Percentiles rank a stretch among this genome's conserved stretches.
Evolutionary conservation across 129 eudicot species (phyloP).

Genomic region (Flaveria trinervia): DNA sequence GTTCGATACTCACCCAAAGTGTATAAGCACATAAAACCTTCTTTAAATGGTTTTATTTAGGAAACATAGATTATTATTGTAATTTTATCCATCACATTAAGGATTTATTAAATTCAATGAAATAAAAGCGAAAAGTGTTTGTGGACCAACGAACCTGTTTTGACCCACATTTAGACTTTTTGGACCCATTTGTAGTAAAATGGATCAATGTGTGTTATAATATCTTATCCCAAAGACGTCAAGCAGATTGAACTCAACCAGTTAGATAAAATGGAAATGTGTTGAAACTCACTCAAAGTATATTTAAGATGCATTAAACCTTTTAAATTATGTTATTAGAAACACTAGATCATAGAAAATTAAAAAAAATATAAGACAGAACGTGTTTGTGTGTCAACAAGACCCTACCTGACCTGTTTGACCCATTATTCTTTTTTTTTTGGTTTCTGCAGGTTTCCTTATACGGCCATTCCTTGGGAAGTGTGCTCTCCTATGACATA

Average conservation of each 20-base stretch:
- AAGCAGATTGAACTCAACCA: neutral
- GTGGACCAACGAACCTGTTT: neutral
- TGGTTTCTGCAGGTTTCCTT: constrained; percentile 69
- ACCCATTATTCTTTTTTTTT: neutral
- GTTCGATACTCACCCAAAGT: neutral
- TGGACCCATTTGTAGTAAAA: neutral
- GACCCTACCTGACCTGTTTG: neutral
- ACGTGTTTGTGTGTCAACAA: neutral
- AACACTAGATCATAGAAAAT: neutral
- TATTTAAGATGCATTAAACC: neutral
- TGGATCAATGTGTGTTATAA: neutral
- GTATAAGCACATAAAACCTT: neutral
- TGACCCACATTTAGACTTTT: neutral
- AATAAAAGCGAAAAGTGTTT: neutral
- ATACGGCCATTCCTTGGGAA: constrained; percentile 96
- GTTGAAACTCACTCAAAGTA: neutral
- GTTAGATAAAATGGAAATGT: neutral
- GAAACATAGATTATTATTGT: neutral
- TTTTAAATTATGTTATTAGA: neutral
- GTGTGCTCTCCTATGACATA: constrained; percentile 93
- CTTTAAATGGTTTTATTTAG: neutral
- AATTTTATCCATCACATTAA: neutral
- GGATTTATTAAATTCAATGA: neutral
- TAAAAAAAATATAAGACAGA: neutral
- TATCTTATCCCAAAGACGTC: neutral